phyloP scores from a whole-genome alignment of 805 yeast species.

The Cyberlindnera japonica region DNA sequence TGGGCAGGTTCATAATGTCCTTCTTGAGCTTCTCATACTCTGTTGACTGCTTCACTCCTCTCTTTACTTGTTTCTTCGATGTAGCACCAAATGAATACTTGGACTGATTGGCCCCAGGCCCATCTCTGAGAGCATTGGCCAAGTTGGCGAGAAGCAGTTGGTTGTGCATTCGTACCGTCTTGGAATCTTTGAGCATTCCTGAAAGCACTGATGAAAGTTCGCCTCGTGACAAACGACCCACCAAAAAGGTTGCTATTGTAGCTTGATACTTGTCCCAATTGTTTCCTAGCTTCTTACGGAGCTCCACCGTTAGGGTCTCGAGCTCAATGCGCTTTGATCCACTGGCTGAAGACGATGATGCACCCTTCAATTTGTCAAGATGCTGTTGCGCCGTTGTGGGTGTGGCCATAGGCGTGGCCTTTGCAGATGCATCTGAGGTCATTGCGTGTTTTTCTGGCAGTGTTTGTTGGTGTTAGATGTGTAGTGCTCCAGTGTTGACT shows the following conservation, averaged over 20 bases:
- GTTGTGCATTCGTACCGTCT: slow-evolving; percentile 63
- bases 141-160: slow-evolving; percentile 75
- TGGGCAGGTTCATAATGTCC: slow-evolving; percentile 82
- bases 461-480: neutral
- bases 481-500: neutral
- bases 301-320: slow-evolving; percentile 64
- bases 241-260: slow-evolving; percentile 66
- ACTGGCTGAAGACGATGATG: slow-evolving; percentile 1
- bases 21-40: slow-evolving; percentile 81
- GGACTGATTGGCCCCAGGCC: slow-evolving; percentile 48
- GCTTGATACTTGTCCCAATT: slow-evolving; percentile 85
- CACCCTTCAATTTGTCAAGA: slow-evolving; percentile 9
- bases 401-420: slow-evolving; percentile 14
- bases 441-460: neutral
- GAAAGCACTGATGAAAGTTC: slow-evolving; percentile 64
- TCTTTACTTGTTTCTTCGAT: slow-evolving; percentile 40
- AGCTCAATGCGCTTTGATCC: slow-evolving; percentile 49
- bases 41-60: slow-evolving; percentile 51
- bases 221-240: slow-evolving; percentile 72
- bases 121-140: slow-evolving; percentile 78
- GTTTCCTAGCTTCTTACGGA: slow-evolving; percentile 68
- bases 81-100: slow-evolving; percentile 26
- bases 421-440: slow-evolving; percentile 11
- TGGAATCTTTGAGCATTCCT: slow-evolving; percentile 41
- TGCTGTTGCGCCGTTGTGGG: slow-evolving; percentile 16